phyloP scores from a whole-genome alignment of 768 basidiomycete genomes.

The Gloeostereum incarnatum region DNA sequence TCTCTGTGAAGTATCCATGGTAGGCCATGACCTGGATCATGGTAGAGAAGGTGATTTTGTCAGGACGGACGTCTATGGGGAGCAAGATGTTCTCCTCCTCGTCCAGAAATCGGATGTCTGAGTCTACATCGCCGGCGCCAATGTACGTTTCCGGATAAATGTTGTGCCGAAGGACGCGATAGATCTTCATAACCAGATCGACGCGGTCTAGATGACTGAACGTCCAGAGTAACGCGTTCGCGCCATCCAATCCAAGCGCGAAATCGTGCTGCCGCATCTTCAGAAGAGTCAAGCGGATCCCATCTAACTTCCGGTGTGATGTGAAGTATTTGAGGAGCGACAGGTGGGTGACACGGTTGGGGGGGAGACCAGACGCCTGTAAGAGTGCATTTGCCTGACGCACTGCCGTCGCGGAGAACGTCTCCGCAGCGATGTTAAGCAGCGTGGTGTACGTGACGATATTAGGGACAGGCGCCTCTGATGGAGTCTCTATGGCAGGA shows the following conservation, averaged over 20 bases:
- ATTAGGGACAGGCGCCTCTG: constrained; percentile 37
- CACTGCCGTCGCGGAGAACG: constrained; percentile 30
- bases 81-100: constrained; percentile 35
- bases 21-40: constrained; percentile 67
- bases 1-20: constrained; percentile 51
- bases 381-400: constrained; percentile 47
- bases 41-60: constrained; percentile 56
- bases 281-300: constrained; percentile 44
- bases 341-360: constrained; percentile 57
- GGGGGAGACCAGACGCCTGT: constrained; percentile 38
- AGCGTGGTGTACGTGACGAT: constrained; percentile 64
- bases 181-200: constrained; percentile 52
- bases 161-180: constrained; percentile 53
- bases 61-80: constrained; percentile 34
- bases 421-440: constrained; percentile 51
- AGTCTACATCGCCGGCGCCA: constrained; percentile 24
- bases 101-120: constrained; percentile 29
- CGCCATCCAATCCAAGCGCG: constrained; percentile 51
- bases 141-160: constrained; percentile 23
- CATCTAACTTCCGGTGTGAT: constrained; percentile 32
- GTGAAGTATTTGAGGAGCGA: constrained; percentile 49
- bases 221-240: constrained; percentile 67
- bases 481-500: constrained; percentile 7
- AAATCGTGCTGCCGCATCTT: constrained; percentile 42
- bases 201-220: constrained; percentile 43